Evolutionary conservation across 805 yeast genomes (phyloP).

Genomic region (Nakazawaea siamensis): DNA sequence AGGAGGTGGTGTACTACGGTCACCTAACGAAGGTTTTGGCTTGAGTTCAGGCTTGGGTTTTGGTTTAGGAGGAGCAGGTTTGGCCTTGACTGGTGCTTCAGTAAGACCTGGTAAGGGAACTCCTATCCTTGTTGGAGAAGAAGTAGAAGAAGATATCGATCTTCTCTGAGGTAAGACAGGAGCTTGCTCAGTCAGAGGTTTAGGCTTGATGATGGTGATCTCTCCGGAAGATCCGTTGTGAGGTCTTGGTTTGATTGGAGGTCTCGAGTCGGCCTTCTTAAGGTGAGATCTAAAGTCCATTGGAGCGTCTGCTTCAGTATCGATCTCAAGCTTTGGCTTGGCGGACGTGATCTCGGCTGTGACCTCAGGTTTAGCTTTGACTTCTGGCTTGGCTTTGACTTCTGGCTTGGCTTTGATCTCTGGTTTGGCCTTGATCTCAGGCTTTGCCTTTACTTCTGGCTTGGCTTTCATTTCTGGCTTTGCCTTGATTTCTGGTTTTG

Average conservation of each 20-base stretch:
- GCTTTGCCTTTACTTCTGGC: not conserved
- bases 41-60: not conserved
- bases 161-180: no score
- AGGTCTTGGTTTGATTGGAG: no score
- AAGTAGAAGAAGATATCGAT: no score
- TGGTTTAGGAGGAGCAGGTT: not conserved
- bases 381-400: slow-evolving; percentile 1
- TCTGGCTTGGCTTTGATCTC: not conserved
- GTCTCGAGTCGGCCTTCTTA: no score
- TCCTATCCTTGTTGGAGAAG: not conserved
- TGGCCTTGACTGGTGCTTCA: not conserved
- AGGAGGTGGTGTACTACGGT: not conserved
- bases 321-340: no score
- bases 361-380: not conserved
- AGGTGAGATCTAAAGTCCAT: no score
- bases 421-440: not conserved
- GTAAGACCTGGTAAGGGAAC: not conserved
- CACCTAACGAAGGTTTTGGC: no score
- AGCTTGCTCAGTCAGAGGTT: no score
- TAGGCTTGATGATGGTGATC: no score
- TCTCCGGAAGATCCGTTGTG: no score
- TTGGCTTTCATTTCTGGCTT: not conserved
- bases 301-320: no score
- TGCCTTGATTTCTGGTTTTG: not conserved
- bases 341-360: no score